Conservation (phyloP, 306 rosid species). For the Sesbania bispinosa region DNA sequence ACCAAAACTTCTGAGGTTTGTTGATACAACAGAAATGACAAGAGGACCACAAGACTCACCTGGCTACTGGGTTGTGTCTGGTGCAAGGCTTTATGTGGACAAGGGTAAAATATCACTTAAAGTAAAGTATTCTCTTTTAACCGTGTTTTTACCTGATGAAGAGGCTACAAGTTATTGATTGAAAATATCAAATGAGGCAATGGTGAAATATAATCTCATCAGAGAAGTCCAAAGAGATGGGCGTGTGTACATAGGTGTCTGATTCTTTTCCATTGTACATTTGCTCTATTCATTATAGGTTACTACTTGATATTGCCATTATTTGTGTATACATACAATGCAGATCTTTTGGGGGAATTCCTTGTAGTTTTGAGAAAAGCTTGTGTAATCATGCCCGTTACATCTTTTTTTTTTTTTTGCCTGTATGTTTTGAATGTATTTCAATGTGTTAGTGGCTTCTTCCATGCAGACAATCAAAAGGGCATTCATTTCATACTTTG, state of each 20-base stretch:
- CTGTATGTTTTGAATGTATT: constrained; percentile 12
- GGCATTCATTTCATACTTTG: neutral
- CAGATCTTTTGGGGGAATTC: constrained; percentile 19
- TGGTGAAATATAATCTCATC: constrained; percentile 20
- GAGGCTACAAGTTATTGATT: constrained; percentile 37
- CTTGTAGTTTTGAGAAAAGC: constrained; percentile 24
- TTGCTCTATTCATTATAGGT: constrained; percentile 41
- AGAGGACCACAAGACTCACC: constrained; percentile 88
- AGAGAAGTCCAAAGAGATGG: constrained; percentile 11
- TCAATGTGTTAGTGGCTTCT: neutral
- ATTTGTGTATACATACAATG: constrained; percentile 30
- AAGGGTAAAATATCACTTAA: constrained; percentile 73
- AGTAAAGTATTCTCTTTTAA: constrained; percentile 77
- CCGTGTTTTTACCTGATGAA: constrained; percentile 63
- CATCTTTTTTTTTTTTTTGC: neutral
- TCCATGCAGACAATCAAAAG: constrained; percentile 8
- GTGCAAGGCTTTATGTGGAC: constrained; percentile 72
- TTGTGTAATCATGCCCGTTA: constrained; percentile 21
- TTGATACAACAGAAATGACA: constrained; percentile 93
- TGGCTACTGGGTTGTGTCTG: constrained; percentile 91
- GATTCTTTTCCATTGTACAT: constrained; percentile 40
- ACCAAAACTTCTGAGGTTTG: constrained; percentile 71
- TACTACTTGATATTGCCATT: constrained; percentile 19
- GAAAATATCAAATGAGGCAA: too few relatives aligned
- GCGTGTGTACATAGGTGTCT: constrained; percentile 46